Evolutionary conservation across 352 stramenopile species (phyloP).

Genomic region (Phytophthora meadii): DNA sequence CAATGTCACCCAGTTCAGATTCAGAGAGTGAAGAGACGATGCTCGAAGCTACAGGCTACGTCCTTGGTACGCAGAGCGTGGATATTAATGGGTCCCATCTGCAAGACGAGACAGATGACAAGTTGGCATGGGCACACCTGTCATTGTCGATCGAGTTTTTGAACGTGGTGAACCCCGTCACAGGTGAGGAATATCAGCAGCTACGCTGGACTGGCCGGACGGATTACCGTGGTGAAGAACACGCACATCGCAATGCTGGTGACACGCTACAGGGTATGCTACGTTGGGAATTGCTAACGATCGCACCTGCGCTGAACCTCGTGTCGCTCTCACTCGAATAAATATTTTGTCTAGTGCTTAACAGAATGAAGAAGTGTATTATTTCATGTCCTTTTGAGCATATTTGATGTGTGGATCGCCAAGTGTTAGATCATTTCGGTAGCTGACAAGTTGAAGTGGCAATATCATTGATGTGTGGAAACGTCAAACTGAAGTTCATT

Average conservation of each 20-base stretch:
- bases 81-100: constrained; percentile 34
- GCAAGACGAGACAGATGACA: constrained; percentile 20
- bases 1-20: constrained; percentile 21
- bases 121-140: constrained; percentile 51
- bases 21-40: constrained; percentile 19
- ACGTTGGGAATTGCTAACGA: constrained; percentile 52
- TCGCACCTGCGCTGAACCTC: constrained; percentile 44
- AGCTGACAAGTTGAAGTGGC: constrained; percentile 14
- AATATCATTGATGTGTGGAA: constrained; percentile 19
- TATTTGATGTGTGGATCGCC: constrained; percentile 22
- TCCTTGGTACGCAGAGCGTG: constrained; percentile 56
- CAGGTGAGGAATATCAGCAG: constrained; percentile 42
- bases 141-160: constrained; percentile 57
- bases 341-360: constrained; percentile 20
- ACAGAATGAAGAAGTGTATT: constrained; percentile 27
- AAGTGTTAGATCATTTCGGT: constrained; percentile 11
- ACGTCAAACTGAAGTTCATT: constrained; percentile 15
- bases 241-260: constrained; percentile 49
- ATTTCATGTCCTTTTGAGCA: constrained; percentile 19
- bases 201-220: constrained; percentile 56
- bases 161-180: constrained; percentile 38
- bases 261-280: constrained; percentile 52
- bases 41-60: constrained; percentile 45
- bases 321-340: constrained; percentile 39
- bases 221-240: constrained; percentile 49